phyloP scores from a whole-genome alignment of 1,139 yeast species.

The Pichiaceae sp. region DNA sequence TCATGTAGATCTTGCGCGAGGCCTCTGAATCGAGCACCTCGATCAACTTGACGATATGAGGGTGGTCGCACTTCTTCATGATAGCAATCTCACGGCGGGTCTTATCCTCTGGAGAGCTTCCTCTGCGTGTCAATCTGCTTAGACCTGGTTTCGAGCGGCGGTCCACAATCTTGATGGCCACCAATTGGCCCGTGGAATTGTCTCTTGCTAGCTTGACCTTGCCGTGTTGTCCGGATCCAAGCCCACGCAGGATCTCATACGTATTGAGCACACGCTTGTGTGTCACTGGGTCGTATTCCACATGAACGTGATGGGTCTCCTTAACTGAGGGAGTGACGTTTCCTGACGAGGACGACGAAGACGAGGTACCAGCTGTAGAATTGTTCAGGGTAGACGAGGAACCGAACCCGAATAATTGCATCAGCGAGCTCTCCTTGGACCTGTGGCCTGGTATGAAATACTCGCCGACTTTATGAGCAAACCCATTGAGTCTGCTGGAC shows the following conservation, averaged over 20 bases:
- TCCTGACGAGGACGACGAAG: neutral
- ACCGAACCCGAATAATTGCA: neutral
- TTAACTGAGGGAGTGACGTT: constrained; percentile 41
- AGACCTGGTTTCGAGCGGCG: constrained; percentile 59
- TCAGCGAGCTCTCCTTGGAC: neutral
- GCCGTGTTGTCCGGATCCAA: constrained; percentile 97
- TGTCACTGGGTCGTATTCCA: constrained; percentile 85
- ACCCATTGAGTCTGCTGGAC: neutral
- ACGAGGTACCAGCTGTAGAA: too few species aligned
- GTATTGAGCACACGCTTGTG: constrained; percentile 81
- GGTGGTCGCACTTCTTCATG: constrained; percentile 88
- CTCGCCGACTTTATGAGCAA: neutral
- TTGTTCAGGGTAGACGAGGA: too few species aligned
- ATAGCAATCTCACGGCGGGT: constrained; percentile 90
- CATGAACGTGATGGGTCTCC: constrained; percentile 73
- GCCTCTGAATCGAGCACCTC: constrained; percentile 87
- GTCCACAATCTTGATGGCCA: constrained; percentile 90
- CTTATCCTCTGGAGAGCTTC: constrained; percentile 47
- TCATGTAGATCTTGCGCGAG: constrained; percentile 81
- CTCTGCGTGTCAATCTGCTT: constrained; percentile 30
- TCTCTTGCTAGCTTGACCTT: constrained; percentile 89
- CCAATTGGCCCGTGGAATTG: constrained; percentile 57
- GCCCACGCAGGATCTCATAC: constrained; percentile 78
- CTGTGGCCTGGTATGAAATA: neutral
- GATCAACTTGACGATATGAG: constrained; percentile 75